Evolutionary conservation across 257 asterid species (phyloP), one percentile per base, ranked within the genome.

Genomic region (Hygrophila difformis): DNA sequence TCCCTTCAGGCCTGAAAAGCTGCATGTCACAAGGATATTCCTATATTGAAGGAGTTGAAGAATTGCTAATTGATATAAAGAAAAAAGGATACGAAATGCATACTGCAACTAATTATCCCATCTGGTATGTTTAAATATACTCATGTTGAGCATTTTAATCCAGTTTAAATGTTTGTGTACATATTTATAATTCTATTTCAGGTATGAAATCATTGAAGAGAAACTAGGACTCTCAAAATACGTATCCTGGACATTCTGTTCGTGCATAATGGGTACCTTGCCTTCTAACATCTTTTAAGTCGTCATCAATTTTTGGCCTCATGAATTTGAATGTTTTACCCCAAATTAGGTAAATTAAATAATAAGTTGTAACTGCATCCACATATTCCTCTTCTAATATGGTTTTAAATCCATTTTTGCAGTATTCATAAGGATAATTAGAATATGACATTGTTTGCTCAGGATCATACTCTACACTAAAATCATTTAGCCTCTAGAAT

Each of bases 171-270:
- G 31, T 23, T 35, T 57, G 10, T 55, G 51, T 44, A 38, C 24
- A 23, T 8, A 33, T 33, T 33, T 9, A 0, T 0, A 46, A 36
- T 15, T 42, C 44, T 51, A 16, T 57, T 63, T 64, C 71, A 88
- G 95, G 97, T 88, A 76, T 59, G 64, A 67, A 60, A 79, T 88
- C 59, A 84, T 88, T 51, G 97, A 88, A 66, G 87, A 84, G 13
- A 80, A 84, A 70, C 75, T 89, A 51, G 73, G 77, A 49, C 83
- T 89, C 51, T 84, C 96, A 14, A 65, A 61, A 49, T 79, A 79
- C 77, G 59, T 89, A 57, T 89, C 93, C 59, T 84, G 97, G 97
- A 89, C 97, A 49, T 89, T 89, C 68, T 89, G 96, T 67, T 89
- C 97, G 22, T 89, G 97, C 66, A 45, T 41, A 63, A 77, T 77